These are phyloP conservation scores for Polychytrium aggregatum DNA, from an alignment of 192 early-diverging fungal genomes.

Conservation along the genomic window DNA sequence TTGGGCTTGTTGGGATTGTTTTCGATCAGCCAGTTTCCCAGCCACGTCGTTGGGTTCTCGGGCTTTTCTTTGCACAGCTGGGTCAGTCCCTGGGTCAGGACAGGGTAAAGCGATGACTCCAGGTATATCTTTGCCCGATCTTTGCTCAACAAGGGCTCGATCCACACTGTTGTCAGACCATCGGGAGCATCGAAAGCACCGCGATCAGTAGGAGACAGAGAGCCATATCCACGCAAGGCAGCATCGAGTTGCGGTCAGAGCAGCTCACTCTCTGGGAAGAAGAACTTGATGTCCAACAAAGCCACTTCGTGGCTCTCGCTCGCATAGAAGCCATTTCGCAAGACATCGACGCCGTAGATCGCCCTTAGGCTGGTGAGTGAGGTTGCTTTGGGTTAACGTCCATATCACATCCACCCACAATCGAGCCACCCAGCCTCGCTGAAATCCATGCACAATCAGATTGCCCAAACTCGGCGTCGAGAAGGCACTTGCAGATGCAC, in stretches of 20 bases:
- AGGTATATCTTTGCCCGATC: conserved; percentile 26
- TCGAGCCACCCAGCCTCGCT: background rate
- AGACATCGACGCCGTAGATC: conserved; percentile 8
- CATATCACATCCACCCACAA: background rate
- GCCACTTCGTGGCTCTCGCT: conserved; percentile 10
- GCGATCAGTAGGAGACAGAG: background rate
- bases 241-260: background rate
- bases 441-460: background rate
- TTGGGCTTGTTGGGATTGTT: conserved; percentile 36
- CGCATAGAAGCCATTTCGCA: conserved; percentile 24
- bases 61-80: conserved; percentile 44
- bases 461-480: too few species aligned
- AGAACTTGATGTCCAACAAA: conserved; percentile 20
- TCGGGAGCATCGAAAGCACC: background rate
- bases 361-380: conserved; percentile 12
- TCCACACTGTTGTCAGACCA: conserved; percentile 9
- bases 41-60: conserved; percentile 31
- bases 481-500: too few species aligned
- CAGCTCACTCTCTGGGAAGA: conserved; percentile 37
- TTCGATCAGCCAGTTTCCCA: conserved; percentile 34
- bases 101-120: conserved; percentile 33
- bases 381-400: background rate
- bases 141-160: conserved; percentile 13
- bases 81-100: conserved; percentile 34
- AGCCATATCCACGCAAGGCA: background rate